These are phyloP conservation scores for Tulasnella sp. DNA, from an alignment of 768 basidiomycete species.

Conservation along the genomic window DNA sequence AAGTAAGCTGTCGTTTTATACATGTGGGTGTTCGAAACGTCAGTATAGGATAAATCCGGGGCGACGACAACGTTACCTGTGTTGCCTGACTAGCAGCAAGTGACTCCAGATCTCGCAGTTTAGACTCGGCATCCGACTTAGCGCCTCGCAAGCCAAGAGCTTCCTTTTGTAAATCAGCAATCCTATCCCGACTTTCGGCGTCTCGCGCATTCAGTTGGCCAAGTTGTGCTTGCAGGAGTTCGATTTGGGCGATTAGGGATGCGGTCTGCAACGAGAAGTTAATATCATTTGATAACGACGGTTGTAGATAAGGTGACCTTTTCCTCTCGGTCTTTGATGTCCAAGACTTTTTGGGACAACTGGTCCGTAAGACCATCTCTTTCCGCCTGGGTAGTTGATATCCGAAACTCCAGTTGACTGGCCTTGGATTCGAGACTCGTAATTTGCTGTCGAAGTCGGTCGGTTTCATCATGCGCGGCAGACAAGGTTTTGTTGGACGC, in stretches of 20 bases:
- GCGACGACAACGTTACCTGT: background rate
- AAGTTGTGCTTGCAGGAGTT: background rate
- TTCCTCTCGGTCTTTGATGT: background rate
- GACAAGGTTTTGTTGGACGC: background rate
- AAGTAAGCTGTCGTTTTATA: background rate
- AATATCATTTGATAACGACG: background rate
- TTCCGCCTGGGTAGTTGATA: background rate
- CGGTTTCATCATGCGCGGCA: background rate
- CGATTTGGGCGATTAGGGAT: slow-evolving; percentile 1
- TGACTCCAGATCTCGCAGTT: background rate
- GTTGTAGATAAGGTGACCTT: background rate
- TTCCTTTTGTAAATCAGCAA: background rate
- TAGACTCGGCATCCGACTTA: background rate
- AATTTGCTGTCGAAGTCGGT: background rate
- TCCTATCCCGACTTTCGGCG: background rate
- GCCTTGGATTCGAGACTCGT: background rate
- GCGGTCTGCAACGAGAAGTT: background rate
- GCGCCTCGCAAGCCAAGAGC: background rate
- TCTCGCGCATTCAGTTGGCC: background rate
- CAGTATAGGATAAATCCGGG: background rate
- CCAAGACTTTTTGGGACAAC: background rate
- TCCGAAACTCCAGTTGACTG: background rate
- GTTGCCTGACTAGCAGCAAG: background rate
- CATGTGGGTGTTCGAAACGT: background rate
- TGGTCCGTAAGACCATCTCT: background rate